phyloP scores from a whole-genome alignment of 129 eudicot species.

The Flaveria linearis region DNA sequence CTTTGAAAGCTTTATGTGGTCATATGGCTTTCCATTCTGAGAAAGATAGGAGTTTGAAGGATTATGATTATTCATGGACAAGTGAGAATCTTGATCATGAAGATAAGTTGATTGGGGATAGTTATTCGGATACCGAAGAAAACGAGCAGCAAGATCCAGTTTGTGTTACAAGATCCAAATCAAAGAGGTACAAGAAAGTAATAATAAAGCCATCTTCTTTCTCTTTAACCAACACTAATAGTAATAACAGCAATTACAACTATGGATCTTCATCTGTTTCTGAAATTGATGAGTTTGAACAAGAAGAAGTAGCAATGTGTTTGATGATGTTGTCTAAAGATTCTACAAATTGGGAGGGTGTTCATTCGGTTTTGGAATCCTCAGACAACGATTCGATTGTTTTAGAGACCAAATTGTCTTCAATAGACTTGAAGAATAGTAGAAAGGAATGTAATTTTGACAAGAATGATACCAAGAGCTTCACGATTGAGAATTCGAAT shows the following conservation, averaged over 20 bases:
- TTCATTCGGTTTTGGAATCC: conserved; percentile 66
- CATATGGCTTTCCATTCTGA: conserved; percentile 95
- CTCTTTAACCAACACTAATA: conserved; percentile 33
- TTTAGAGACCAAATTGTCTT: conserved; percentile 65
- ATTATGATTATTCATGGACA: conserved; percentile 70
- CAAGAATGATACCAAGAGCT: conserved; percentile 44
- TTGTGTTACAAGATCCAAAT: conserved; percentile 53
- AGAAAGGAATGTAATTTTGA: conserved; percentile 37
- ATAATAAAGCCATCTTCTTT: conserved; percentile 43
- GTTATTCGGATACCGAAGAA: conserved; percentile 64
- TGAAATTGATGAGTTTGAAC: conserved; percentile 73
- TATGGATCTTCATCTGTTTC: conserved; percentile 67
- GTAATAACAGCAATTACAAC: conserved; percentile 36
- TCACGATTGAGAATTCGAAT: conserved; percentile 65
- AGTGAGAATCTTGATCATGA: conserved; percentile 52
- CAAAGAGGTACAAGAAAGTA: conserved; percentile 59
- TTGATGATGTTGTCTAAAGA: conserved; percentile 94
- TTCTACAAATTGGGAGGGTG: conserved; percentile 55
- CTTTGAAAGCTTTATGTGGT: conserved; percentile 89
- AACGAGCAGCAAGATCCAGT: conserved; percentile 46
- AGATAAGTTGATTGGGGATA: conserved; percentile 50
- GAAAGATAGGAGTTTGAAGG: conserved; percentile 60
- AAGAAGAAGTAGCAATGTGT: conserved; percentile 81
- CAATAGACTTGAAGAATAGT: conserved; percentile 38
- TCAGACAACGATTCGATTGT: conserved; percentile 81